phyloP scores from a whole-genome alignment of 345 rosid species.

The Euphorbia lathyris region DNA sequence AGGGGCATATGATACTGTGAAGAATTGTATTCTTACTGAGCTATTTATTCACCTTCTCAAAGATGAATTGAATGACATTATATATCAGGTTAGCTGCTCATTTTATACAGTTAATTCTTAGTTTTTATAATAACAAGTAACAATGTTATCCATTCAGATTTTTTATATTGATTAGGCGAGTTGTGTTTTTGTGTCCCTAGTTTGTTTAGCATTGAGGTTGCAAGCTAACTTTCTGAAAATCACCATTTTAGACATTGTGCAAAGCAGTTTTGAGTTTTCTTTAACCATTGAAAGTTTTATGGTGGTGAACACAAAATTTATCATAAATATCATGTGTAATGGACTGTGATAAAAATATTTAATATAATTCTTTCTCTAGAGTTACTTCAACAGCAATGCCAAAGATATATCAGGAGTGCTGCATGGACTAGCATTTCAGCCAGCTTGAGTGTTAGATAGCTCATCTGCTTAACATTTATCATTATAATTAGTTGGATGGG shows the following conservation, averaged over 20 bases:
- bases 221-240: background rate
- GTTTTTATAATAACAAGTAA: background rate
- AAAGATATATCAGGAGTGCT: background rate
- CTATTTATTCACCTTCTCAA: conserved; percentile 81
- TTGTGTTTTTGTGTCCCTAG: background rate
- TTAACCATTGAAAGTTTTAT: background rate
- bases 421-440: background rate
- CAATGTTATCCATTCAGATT: background rate
- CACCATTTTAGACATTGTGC: background rate
- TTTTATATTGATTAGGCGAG: background rate
- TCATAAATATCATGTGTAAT: background rate
- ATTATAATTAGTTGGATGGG: background rate
- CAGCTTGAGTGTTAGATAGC: background rate
- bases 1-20: conserved; percentile 65
- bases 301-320: background rate
- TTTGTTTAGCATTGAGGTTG: background rate
- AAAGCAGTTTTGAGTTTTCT: background rate
- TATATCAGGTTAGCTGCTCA: conserved; percentile 68
- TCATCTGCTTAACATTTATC: background rate
- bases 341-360: background rate
- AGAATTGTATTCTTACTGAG: conserved; percentile 72
- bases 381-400: background rate
- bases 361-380: background rate
- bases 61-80: conserved; percentile 84
- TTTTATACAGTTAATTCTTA: background rate